Base-by-base conservation (phyloP, 2,329 filamentous ascomycete species). In the Pseudonectria buxi region DNA sequence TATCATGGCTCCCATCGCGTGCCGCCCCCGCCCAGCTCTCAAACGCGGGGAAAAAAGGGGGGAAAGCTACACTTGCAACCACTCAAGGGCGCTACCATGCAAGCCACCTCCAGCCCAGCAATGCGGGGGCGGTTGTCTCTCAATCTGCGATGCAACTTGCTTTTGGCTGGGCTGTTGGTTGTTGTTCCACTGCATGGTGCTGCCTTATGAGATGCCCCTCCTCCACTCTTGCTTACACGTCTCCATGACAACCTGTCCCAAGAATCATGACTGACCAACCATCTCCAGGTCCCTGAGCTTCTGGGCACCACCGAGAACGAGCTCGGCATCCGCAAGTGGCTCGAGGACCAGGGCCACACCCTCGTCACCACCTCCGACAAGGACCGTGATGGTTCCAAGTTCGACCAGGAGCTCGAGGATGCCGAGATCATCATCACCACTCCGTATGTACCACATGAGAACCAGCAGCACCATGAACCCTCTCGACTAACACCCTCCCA, bases 341-440 rank as follows among this genome's bases (percentile, higher is more conserved):
- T 98, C 53, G 92, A 96, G 74, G 86, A 90, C 44, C 83, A 94
- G 65, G 92, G 92, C 56, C 92, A 98, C 78, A 94, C 86, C 46
- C 79, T 98, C 44, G 78, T 98, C 53, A 98, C 92, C 56, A 98
- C 92, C 48, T 95, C 89, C 30, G 87, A 95, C 75, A 98, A 98
- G 75, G 92, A 98, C 55, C 84, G 87, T 50, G 84, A 87, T 70
- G 77, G 83, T 75, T 96, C 90, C 43, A 84, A 76, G 51, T 96
- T 98, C 40, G 92, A 96, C 68, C 77, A 89, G 72, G 87, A 98
- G 71, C 78, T 98, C 36, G 88, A 92, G 44, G 92, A 96, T 61
- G 88, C 92, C 44, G 92, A 98, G 68, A 75, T 98, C 67, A 96
- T 98, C 76, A 96, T 98, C 69, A 98, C 92, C 53, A 98, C 92